Evolutionary conservation across 257 asterid genomes (phyloP).

Genomic region (Ophiorrhiza pumila): DNA sequence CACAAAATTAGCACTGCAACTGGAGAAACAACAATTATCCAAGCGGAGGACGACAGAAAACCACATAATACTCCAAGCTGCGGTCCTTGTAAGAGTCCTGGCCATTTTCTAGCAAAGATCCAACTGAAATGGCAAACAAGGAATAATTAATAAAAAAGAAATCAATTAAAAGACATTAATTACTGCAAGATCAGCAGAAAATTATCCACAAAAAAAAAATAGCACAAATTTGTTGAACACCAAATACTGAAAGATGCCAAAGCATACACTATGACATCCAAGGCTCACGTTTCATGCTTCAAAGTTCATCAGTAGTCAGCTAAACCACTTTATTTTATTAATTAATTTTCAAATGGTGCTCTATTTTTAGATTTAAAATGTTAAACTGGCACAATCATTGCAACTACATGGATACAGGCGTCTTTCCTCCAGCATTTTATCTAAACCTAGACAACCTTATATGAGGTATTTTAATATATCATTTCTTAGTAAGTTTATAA

Average conservation of each 20-base stretch:
- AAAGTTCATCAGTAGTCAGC: background rate
- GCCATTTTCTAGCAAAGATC: conserved; percentile 99
- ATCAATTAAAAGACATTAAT: background rate
- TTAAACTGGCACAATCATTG: background rate
- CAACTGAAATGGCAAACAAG: conserved; percentile 58
- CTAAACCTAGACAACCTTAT: background rate
- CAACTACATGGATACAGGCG: background rate
- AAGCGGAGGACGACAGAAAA: conserved; percentile 68
- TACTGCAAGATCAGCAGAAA: background rate
- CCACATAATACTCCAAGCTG: conserved; percentile 82
- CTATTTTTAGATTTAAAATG: background rate
- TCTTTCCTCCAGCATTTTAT: background rate
- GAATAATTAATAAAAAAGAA: conserved; percentile 25
- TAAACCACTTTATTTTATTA: background rate
- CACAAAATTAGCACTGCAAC: conserved; percentile 70
- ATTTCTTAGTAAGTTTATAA: background rate
- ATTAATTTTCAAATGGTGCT: background rate
- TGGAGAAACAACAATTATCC: conserved; percentile 89
- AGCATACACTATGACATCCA: background rate
- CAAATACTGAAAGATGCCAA: background rate
- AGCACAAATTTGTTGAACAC: background rate
- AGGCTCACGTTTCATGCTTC: background rate
- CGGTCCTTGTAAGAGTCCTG: conserved; percentile 75
- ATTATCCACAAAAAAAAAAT: no score
- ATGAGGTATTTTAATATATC: background rate